Base-by-base conservation (phyloP, 2,329 filamentous ascomycete species). In the Xylariaceae sp. region DNA sequence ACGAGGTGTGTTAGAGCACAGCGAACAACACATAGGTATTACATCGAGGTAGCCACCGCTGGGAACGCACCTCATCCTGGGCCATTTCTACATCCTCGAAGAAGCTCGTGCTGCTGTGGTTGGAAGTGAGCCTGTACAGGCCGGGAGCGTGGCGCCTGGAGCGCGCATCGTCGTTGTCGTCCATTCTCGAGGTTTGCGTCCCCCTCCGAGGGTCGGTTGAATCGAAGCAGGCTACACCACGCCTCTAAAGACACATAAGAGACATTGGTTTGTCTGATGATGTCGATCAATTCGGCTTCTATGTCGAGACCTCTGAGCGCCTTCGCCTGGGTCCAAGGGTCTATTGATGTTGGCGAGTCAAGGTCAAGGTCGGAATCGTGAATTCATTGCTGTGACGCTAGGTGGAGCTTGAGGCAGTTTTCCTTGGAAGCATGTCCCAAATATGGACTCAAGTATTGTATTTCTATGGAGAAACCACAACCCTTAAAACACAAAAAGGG, bases 61-160 rank as follows among this genome's bases (percentile, higher is more conserved):
- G 31, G 39, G 43, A 10, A 36, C 58, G 17, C 56, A 94, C 89
- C 82, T 97, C 93, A 69, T 96, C 90, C 47, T 95, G 90, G 17
- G 94, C 93, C 94, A 99, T 97, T 69, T 97, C 93, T n/a, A 97
- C 92, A 71, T 96, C 90, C 60, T 90, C 90, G 62, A 96, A 87
- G 61, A 97, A 86, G 71, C 90, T 96, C 34, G 86, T 78, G 71
- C 80, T 84, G 73, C 88, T 90, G 63, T 84, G 77, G 64, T 89
- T 89, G 47, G 86, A 88, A 59, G 78, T 78, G 50, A 87, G 77
- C 48, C 86, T 77, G 70, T 90, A 89, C 56, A 89, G 66, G 47
- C 67, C 48, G 16, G 62, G 44, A 18, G 54, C 54, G 40, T 44
- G 52, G 54, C 60, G 62, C 43, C 50, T 38, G 33, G 55, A 45